phyloP scores from a whole-genome alignment of 2,329 filamentous ascomycete species.

The Xylaria sp. region DNA sequence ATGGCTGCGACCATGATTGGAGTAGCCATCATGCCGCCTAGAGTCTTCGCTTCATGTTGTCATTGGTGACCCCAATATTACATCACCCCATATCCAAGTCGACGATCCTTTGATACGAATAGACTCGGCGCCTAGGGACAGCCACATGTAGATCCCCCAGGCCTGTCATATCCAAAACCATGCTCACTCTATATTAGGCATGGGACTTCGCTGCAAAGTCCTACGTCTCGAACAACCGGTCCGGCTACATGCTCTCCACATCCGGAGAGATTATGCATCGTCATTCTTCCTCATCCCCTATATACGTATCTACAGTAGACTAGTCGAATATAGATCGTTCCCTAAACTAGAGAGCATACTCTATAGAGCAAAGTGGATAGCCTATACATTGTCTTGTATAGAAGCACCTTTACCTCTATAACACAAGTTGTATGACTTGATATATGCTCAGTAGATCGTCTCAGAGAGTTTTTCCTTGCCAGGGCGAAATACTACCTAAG shows the following conservation, averaged over 20 bases:
- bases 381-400: neutral
- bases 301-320: neutral
- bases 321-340: neutral
- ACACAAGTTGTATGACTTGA: neutral
- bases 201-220: conserved; percentile 6
- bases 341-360: neutral
- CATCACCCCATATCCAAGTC: conserved; percentile 5
- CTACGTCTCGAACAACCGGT: conserved; percentile 2
- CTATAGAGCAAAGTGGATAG: neutral
- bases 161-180: conserved; percentile 7
- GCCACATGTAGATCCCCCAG: conserved; percentile 14
- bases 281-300: neutral
- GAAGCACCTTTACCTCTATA: neutral
- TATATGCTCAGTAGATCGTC: neutral
- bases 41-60: neutral
- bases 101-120: conserved; percentile 16
- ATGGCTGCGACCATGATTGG: conserved; percentile 2
- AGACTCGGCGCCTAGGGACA: neutral
- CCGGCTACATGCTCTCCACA: neutral
- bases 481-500: neutral
- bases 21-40: neutral
- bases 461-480: no score
- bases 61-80: conserved; percentile 11
- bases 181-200: conserved; percentile 14
- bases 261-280: neutral